Conservation (phyloP, 2,329 filamentous ascomycete genomes). For the Grosmannia clavigera region DNA sequence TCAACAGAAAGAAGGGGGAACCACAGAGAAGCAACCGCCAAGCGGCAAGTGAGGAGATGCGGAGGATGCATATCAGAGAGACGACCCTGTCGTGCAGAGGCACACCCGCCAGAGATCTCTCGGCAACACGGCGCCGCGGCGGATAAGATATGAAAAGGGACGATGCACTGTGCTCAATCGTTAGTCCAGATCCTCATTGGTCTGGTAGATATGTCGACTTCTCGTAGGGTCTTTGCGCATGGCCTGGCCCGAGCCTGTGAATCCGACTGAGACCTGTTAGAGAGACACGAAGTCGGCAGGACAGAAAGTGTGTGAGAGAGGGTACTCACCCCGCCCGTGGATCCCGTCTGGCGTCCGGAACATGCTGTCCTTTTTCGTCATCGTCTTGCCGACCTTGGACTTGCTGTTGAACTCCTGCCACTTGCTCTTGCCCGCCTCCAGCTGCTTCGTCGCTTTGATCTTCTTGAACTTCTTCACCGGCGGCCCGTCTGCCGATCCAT, state of each 20-base stretch:
- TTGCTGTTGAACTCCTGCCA: conserved; percentile 91
- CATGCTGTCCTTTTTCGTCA: conserved; percentile 84
- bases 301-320: not conserved
- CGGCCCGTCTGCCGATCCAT: conserved; percentile 51
- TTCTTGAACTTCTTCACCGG: conserved; percentile 74
- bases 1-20: not conserved
- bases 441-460: conserved; percentile 79
- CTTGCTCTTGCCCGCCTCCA: conserved; percentile 82
- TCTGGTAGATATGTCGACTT: conserved; percentile 74
- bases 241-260: conserved; percentile 85
- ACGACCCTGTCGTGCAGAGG: too few species aligned
- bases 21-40: not conserved
- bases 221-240: conserved; percentile 88
- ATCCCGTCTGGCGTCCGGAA: conserved; percentile 84
- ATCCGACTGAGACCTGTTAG: conserved; percentile 57
- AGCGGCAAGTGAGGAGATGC: not conserved
- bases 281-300: conserved; percentile 11
- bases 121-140: not conserved
- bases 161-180: not conserved
- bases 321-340: conserved; percentile 65
- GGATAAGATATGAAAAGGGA: not conserved
- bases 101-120: not conserved
- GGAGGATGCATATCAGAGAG: not conserved
- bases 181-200: conserved; percentile 62
- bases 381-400: conserved; percentile 51